These are phyloP conservation scores for Aegle marmelos DNA, from an alignment of 345 rosid species.

Conservation along the genomic window DNA sequence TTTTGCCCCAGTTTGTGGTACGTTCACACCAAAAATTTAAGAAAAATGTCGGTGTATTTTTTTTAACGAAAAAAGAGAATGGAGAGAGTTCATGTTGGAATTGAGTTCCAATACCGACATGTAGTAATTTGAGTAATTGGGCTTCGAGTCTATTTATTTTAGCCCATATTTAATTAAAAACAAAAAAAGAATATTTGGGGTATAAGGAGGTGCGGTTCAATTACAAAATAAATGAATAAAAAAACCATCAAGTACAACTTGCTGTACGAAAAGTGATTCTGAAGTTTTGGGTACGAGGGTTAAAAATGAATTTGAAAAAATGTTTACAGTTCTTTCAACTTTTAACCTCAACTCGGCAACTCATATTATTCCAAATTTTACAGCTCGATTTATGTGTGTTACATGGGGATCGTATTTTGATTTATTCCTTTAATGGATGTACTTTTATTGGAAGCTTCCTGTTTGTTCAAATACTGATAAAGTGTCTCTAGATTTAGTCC, in stretches of 20 bases:
- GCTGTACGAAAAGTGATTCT: neutral
- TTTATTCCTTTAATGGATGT: neutral
- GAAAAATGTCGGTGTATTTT: conserved; percentile 3
- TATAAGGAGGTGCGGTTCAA: neutral
- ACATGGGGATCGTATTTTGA: neutral
- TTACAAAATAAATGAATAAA: too few species aligned
- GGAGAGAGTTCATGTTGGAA: conserved; percentile 19
- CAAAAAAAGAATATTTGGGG: neutral
- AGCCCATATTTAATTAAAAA: neutral
- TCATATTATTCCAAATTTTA: neutral
- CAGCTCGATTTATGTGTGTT: neutral
- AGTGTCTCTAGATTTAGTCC: neutral
- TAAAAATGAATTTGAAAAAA: too few species aligned
- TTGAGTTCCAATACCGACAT: conserved; percentile 17
- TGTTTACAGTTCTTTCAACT: too few species aligned
- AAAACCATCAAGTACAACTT: neutral
- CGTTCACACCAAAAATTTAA: conserved; percentile 14
- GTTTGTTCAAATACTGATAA: neutral
- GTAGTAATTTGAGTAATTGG: neutral
- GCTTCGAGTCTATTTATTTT: neutral
- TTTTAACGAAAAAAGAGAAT: neutral
- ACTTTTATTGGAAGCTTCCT: neutral
- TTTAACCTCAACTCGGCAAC: neutral
- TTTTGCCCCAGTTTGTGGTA: neutral
- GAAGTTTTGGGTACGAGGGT: too few species aligned